These are phyloP conservation scores for Kwoniella botswanensis DNA, from an alignment of 768 basidiomycete species.

Conservation along the genomic window DNA sequence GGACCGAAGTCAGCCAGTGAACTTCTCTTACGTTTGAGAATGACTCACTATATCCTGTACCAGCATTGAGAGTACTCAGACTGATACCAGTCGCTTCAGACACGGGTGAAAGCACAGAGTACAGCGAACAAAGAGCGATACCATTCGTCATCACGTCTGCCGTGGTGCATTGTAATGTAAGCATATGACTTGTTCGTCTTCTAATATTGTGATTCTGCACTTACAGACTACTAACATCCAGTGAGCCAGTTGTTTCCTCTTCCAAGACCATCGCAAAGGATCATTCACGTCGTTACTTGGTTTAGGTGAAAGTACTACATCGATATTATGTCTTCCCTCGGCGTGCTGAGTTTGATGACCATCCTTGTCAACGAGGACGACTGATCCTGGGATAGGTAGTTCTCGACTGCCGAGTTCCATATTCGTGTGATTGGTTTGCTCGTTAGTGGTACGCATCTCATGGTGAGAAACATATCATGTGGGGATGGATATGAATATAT, in stretches of 20 bases:
- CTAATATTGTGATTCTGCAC: background rate
- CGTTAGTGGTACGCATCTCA: background rate
- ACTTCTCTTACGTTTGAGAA: no score
- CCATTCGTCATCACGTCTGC: conserved; percentile 14
- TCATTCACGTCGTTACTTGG: conserved; percentile 23
- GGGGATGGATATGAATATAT: background rate
- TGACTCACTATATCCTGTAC: conserved; percentile 23
- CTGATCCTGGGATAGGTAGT: conserved; percentile 19
- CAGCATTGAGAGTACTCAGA: conserved; percentile 15
- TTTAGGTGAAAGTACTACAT: conserved; percentile 13
- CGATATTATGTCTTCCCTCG: background rate
- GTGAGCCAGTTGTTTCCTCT: conserved; percentile 18
- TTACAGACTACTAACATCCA: conserved; percentile 13
- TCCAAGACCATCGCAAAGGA: conserved; percentile 16
- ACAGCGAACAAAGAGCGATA: conserved; percentile 9
- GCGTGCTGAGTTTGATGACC: background rate
- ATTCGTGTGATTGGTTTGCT: background rate
- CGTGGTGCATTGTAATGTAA: no score
- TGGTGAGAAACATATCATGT: background rate
- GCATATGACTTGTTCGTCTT: no score
- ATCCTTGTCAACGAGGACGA: conserved; percentile 14
- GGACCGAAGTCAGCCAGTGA: no score
- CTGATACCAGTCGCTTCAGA: conserved; percentile 13
- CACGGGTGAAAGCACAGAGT: conserved; percentile 19
- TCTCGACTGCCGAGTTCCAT: background rate